Base-by-base conservation (phyloP, 208 protist genomes). In the Spongospora subterranea region DNA sequence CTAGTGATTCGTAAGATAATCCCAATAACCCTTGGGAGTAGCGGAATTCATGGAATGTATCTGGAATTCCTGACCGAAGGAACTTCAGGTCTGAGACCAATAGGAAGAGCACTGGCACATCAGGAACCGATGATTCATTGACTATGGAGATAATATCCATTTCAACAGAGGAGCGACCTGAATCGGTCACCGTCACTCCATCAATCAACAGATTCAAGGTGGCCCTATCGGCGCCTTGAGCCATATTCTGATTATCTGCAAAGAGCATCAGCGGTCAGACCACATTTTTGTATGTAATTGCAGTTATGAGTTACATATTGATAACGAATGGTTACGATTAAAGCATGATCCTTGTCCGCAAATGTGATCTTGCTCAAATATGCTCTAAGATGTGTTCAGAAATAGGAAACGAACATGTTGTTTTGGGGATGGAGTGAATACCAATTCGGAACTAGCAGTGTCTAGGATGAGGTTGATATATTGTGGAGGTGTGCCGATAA, bases 401-500 rank as follows among this genome's bases (percentile, higher is more conserved):
- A 43, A 82, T 6, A 43, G 35, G 40, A 6, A 35, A n/a, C n/a
- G 6, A 35, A 40, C 71, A n/a, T 40, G 71, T 13, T n/a, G n/a
- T 35, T 43, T 6, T 35, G 35, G n/a, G 17, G 71, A 45, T 35
- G n/a, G 13, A 6, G 35, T 40, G 17, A 6, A 43, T 39, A 82
- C 71, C 35, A 82, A 35, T 39, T 82, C 71, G 71, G 71, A 82
- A 43, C 17, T 82, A n/a, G 17, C n/a, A 13, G 71, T 82, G 71
- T 82, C 71, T 6, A 82, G 17, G n/a, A 82, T 82, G 71, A 82
- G 13, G 17, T 6, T 82, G 35, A 82, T 6, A 43, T 35, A 40
- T 43, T 82, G 71, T 6, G n/a, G n/a, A 6, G 71, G 71, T 43
- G 71, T 82, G 17, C 71, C 71, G 40, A 82, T 35, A 17, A 6